Conservation (phyloP, 768 basidiomycete genomes). For the Phanerodontia chrysosporium region DNA sequence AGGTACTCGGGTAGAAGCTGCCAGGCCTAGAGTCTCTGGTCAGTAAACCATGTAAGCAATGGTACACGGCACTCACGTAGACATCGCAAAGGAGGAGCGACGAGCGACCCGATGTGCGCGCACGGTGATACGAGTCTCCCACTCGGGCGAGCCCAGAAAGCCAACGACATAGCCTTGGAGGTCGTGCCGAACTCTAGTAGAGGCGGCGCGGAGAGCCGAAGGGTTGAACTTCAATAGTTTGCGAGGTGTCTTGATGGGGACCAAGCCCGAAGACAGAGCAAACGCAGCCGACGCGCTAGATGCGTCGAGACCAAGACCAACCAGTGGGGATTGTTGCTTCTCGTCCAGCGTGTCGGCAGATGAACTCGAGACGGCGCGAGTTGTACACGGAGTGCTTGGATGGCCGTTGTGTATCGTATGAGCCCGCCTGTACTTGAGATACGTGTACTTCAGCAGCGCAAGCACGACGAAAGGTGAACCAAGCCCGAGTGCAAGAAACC, state of each 20-base stretch:
- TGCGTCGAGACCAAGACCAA: conserved; percentile 3
- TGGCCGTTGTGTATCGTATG: conserved; percentile 17
- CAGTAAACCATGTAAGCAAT: neutral
- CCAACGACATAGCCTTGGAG: conserved; percentile 22
- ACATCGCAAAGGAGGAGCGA: neutral
- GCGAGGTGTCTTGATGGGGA: neutral
- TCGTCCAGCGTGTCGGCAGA: neutral
- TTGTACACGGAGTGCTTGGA: too few species aligned
- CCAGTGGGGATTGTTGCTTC: neutral
- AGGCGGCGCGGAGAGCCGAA: neutral
- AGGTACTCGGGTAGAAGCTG: neutral
- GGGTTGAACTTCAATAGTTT: neutral
- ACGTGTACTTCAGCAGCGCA: conserved; percentile 16
- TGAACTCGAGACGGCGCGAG: neutral
- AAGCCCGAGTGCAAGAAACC: conserved; percentile 9
- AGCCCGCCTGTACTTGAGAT: conserved; percentile 18
- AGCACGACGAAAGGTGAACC: conserved; percentile 19
- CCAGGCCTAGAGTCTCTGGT: neutral
- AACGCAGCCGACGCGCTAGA: neutral
- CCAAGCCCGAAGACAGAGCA: neutral
- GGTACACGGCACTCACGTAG: neutral
- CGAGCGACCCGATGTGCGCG: conserved; percentile 10
- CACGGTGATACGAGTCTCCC: conserved; percentile 22
- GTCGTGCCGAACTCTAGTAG: neutral
- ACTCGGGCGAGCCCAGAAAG: conserved; percentile 22